These are phyloP conservation scores for Jatropha curcas DNA, from an alignment of 345 rosid genomes.

Conservation along the genomic window DNA sequence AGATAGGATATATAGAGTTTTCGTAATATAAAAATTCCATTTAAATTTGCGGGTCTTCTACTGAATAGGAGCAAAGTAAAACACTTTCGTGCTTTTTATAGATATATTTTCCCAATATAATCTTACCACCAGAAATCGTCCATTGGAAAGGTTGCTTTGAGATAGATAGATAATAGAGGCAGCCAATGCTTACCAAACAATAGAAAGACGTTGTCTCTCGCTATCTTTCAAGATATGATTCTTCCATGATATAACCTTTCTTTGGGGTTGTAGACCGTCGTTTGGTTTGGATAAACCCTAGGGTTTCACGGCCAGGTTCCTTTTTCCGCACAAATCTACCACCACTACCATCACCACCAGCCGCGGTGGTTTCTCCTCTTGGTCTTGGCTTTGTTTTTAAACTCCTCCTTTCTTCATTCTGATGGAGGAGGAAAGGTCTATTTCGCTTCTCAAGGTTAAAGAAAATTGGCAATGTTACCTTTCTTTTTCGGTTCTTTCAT, in stretches of 20 bases:
- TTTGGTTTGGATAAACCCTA: constrained; percentile 13
- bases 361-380: constrained; percentile 17
- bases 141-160: no score
- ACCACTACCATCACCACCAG: not conserved
- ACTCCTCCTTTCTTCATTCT: constrained; percentile 18
- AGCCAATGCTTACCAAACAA: constrained; percentile 20
- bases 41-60: no score
- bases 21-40: no score
- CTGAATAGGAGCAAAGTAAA: no score
- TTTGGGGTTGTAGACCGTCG: no score
- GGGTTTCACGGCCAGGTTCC: not conserved
- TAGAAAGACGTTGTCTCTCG: constrained; percentile 7
- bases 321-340: constrained; percentile 23
- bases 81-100: no score
- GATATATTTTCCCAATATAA: no score
- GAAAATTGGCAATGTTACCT: no score
- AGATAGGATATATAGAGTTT: no score
- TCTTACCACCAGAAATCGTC: not conserved
- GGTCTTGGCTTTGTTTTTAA: constrained; percentile 13
- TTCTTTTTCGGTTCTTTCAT: no score
- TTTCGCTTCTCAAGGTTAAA: constrained; percentile 50
- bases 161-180: constrained; percentile 21
- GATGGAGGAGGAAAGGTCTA: constrained; percentile 45
- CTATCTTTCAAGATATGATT: constrained; percentile 18
- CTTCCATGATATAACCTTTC: no score